Evolutionary conservation across 257 asterid genomes (phyloP), one percentile per base, ranked within the genome.

Genomic region (Leonotis leonurus): DNA sequence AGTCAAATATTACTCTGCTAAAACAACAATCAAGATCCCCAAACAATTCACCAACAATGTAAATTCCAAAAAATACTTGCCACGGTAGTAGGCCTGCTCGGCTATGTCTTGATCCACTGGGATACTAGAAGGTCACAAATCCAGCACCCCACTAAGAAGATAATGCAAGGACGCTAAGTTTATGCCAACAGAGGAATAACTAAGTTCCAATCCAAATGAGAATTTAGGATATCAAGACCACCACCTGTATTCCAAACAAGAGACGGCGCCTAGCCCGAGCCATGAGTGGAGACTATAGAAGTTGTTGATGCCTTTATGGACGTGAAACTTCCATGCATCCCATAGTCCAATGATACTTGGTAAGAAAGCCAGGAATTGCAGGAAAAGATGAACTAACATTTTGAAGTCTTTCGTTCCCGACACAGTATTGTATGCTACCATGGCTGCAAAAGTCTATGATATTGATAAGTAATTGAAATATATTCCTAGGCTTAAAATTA

Each of bases 221-320:
- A 45, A 44, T 41, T 26, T n/a, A 37, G 26, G 54, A 39, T 33
- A 58, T 69, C 40, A 12, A 25, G 3, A 24, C 14, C 29, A 60
- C 20, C 21, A 64, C 97, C 95, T 90, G 97, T 73, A 85, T 51
- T 41, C 80, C 85, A 65, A 90, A 90, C 78, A 90, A 69, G 80
- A 81, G 62, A 25, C 87, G 78, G 73, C 95, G 27, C 87, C 79
- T 30, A 90, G 68, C 65, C 97, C 97, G 30, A 90, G 78, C 95
- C 97, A 90, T 4, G 95, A 90, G 83, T 90, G 97, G 56, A 90
- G 92, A 67, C 95, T 90, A 57, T 90, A 90, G 75, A 85, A 87
- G 73, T 85, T 80, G 65, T 87, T 96, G 8, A 83, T 73, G 51
- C 92, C 97, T 77, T 67, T 83, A 63, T 83, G 95, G 18, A 53